Evolutionary conservation across 257 asterid genomes (phyloP), one percentile per base, ranked within the genome.

Genomic region (Jaltomata sinuosa): DNA sequence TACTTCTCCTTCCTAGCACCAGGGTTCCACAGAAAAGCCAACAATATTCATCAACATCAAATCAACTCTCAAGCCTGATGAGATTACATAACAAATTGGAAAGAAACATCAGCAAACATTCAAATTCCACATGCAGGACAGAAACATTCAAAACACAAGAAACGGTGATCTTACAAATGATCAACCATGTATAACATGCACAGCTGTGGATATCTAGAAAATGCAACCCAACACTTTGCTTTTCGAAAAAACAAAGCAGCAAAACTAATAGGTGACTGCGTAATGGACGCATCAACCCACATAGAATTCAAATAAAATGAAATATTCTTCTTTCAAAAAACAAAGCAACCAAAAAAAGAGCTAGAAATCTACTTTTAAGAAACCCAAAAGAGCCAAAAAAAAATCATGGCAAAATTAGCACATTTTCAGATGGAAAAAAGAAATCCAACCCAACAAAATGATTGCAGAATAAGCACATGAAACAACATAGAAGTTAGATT

Each of bases 1-100:
- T 40, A 45, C 16, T 83, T 53, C 72, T 50, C 52, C 61, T 76
- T 61, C 61, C 67, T 74, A 55, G 53, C 74, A 55, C 80, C 25
- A 61, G 29, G 59, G 25, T 38, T 64, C 65, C 47, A 57, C 49
- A 31, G 29, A 83, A 86, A 84, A 11, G 32, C 84, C 90, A 84
- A 87, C 82, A 87, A 80, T 62, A 47, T 64, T 85, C 84, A 77
- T 85, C 89, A 84, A 71, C 90, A 85, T 86, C 90, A 88, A 88
- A 85, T 54, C 89, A 47, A 50, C 61, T 47, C 61, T 15, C 40
- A 47, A 21, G 6, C 81, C 61, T 55, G 62, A 32, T 27, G 42
- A 45, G 9, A 81, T 62, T 15, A 36, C 62, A 68, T 19, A 10
- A 19, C 27, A 27, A 64, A 82, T 15, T 1, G 0, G 0, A 29